Evolutionary conservation across 345 rosid species (phyloP).

Genomic region (Eucalyptus urophylla): DNA sequence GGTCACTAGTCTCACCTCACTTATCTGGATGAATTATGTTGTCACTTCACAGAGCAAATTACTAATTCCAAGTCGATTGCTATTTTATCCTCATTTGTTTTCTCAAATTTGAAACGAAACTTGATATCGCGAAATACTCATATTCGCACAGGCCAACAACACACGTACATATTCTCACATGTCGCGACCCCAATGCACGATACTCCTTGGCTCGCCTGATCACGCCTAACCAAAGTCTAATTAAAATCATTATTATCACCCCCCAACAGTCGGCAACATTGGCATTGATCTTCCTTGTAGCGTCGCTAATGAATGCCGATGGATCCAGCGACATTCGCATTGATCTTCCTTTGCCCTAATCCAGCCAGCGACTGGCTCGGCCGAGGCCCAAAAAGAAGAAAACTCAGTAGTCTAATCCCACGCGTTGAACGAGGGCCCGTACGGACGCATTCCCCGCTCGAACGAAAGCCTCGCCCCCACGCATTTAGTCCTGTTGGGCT

Average conservation of each 20-base stretch:
- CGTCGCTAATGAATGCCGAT: not conserved
- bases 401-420: not conserved
- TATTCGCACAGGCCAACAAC: no score
- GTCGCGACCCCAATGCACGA: not conserved
- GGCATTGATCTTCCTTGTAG: not conserved
- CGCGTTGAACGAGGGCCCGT: not conserved
- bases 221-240: not conserved
- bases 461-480: not conserved
- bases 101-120: fast-evolving
- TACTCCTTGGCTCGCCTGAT: not conserved
- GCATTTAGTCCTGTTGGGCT: not conserved
- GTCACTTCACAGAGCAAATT: not conserved
- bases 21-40: fast-evolving
- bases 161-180: not conserved
- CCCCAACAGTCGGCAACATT: not conserved
- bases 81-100: not conserved
- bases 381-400: not conserved
- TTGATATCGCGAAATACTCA: fast-evolving
- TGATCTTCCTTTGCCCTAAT: not conserved
- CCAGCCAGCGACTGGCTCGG: not conserved
- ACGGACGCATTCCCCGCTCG: not conserved
- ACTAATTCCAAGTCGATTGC: not conserved
- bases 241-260: not conserved
- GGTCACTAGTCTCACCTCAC: fast-evolving
- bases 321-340: not conserved